A percentile compares a stretch with the other conserved stretches of the same genome.
Conservation (phyloP, 306 rosid genomes). For the Cucurbita moschata region DNA sequence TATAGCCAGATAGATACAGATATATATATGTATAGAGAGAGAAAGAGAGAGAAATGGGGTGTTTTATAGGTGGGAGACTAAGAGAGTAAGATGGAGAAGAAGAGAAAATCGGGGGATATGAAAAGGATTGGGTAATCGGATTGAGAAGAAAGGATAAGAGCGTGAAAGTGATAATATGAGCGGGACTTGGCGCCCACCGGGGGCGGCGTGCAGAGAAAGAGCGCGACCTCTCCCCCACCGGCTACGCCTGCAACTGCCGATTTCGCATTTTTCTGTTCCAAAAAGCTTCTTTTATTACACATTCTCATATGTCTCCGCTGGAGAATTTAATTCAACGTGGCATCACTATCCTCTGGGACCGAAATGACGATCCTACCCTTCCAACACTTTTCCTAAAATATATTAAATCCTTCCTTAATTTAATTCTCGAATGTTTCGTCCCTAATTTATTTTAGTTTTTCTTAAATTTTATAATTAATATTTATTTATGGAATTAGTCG, state of each 20-base stretch:
- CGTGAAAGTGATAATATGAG: slow-evolving; percentile 15
- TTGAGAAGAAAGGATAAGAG: neutral
- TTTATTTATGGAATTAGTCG: too few species aligned
- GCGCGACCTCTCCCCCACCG: slow-evolving; percentile 27
- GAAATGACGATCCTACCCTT: neutral
- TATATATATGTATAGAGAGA: neutral
- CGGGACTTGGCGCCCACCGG: slow-evolving; percentile 2
- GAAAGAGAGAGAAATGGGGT: neutral
- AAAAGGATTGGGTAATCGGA: neutral
- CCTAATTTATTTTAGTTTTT: too few species aligned
- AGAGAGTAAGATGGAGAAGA: neutral
- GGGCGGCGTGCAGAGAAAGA: slow-evolving; percentile 10
- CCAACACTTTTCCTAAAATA: neutral
- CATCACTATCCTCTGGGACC: neutral
- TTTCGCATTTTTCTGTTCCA: neutral
- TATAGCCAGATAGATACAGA: neutral
- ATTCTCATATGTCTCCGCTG: neutral
- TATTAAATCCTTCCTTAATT: too few species aligned
- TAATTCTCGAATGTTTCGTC: too few species aligned
- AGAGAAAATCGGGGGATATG: neutral
- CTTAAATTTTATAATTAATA: too few species aligned
- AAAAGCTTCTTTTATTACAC: neutral
- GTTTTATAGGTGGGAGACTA: neutral
- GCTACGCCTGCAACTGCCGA: slow-evolving; percentile 19
- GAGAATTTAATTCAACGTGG: slow-evolving; percentile 7